Percentiles rank a stretch among this genome's conserved stretches.
phyloP scores from a whole-genome alignment of 75 land plant genomes.

The Pinus taeda region DNA sequence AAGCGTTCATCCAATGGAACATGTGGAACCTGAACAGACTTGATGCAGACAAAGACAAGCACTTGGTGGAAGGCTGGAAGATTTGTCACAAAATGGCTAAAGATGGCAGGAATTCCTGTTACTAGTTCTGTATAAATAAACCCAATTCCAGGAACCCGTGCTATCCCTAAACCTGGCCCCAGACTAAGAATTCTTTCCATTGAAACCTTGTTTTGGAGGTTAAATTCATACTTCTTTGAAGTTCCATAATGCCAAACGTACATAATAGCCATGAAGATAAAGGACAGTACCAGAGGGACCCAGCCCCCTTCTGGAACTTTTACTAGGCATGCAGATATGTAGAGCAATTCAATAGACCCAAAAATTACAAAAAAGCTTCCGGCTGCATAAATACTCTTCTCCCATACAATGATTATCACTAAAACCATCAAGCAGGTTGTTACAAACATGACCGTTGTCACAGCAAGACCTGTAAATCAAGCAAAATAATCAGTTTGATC shows the following conservation, averaged over 20 bases:
- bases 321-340: conserved; percentile 36
- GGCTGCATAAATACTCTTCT: conserved; percentile 23
- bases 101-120: conserved; percentile 56
- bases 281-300: conserved; percentile 39
- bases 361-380: conserved; percentile 38
- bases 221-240: conserved; percentile 43
- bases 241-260: conserved; percentile 63
- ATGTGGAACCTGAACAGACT: conserved; percentile 53
- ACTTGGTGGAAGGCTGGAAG: conserved; percentile 68
- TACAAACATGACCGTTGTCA: conserved; percentile 47
- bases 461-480: conserved; percentile 40
- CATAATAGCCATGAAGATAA: conserved; percentile 44
- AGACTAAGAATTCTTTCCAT: conserved; percentile 58
- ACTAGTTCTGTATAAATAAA: conserved; percentile 64
- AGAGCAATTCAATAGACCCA: conserved; percentile 51
- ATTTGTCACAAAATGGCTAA: conserved; percentile 60
- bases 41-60: conserved; percentile 50
- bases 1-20: conserved; percentile 45
- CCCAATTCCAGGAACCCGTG: conserved; percentile 65
- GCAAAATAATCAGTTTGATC: neutral
- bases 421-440: conserved; percentile 50
- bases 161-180: conserved; percentile 57
- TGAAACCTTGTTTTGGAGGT: conserved; percentile 53
- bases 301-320: conserved; percentile 61
- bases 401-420: conserved; percentile 54